Conservation (phyloP, 768 basidiomycete genomes). For the Panus rudis region DNA sequence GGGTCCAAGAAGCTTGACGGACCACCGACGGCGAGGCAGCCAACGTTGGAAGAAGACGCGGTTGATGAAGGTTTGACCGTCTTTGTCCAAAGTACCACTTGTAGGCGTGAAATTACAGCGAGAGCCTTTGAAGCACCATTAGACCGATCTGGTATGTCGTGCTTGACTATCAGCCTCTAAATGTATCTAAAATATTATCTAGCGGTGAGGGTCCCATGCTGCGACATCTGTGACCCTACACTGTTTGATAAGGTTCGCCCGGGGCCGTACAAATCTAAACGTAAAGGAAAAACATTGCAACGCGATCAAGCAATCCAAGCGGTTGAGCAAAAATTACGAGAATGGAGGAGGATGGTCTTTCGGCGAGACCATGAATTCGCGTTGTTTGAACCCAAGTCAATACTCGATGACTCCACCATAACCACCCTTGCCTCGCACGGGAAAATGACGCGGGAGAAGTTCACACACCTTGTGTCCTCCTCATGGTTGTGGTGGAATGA, state of each 20-base stretch:
- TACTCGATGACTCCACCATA: neutral
- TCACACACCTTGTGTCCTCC: neutral
- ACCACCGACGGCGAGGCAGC: conserved; percentile 1
- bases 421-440: neutral
- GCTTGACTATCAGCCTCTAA: neutral
- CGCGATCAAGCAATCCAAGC: neutral
- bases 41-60: conserved; percentile 7
- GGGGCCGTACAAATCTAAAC: neutral
- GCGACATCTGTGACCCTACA: conserved; percentile 4
- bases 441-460: neutral
- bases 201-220: conserved; percentile 3
- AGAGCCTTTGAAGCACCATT: conserved; percentile 12
- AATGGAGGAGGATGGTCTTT: neutral
- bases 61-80: conserved; percentile 24
- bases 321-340: neutral
- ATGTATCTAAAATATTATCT: neutral
- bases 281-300: neutral
- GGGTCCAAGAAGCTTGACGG: neutral
- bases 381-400: neutral
- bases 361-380: neutral
- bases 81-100: conserved; percentile 21
- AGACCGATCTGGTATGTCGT: neutral
- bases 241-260: conserved; percentile 3
- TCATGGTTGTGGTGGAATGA: neutral
- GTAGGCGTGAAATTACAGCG: conserved; percentile 18